Evolutionary conservation across 1,139 yeast genomes (phyloP).

Genomic region (Kodamaea fungicola): DNA sequence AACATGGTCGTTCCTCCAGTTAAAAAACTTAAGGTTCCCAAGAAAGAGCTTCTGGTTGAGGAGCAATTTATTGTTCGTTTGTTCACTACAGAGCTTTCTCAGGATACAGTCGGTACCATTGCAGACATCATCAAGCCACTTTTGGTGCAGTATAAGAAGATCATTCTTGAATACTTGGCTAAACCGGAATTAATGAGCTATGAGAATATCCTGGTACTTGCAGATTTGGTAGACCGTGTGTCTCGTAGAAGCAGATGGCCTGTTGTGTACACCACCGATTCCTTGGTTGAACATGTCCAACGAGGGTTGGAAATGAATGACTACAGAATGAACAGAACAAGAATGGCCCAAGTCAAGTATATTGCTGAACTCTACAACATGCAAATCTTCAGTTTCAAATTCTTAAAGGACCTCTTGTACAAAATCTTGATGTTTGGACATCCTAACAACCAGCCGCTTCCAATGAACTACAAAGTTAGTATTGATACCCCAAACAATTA

Average conservation of each 20-base stretch:
- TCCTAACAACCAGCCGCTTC: slow-evolving; percentile 58
- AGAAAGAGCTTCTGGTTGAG: slow-evolving; percentile 15
- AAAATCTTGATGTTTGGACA: slow-evolving; percentile 67
- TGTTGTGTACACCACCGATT: slow-evolving; percentile 53
- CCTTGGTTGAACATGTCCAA: slow-evolving; percentile 58
- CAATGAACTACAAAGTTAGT: slow-evolving; percentile 33
- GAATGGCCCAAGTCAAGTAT: slow-evolving; percentile 62
- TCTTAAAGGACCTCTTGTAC: slow-evolving; percentile 54
- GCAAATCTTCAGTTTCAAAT: slow-evolving; percentile 44
- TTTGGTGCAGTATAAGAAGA: slow-evolving; percentile 33
- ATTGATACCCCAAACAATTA: slow-evolving; percentile 66
- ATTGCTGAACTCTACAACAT: slow-evolving; percentile 56
- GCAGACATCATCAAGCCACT: slow-evolving; percentile 40
- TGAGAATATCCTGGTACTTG: slow-evolving; percentile 50
- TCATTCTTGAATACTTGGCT: slow-evolving; percentile 52
- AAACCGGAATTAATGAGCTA: slow-evolving; percentile 62
- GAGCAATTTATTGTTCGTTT: slow-evolving; percentile 48
- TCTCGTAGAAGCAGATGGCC: slow-evolving; percentile 32
- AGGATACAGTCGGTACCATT: slow-evolving; percentile 32
- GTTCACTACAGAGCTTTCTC: slow-evolving; percentile 49
- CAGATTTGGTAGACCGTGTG: slow-evolving; percentile 43
- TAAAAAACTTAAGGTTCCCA: slow-evolving; percentile 12
- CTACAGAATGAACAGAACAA: slow-evolving; percentile 54
- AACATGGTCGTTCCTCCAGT: slow-evolving; percentile 60
- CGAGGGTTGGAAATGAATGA: slow-evolving; percentile 67